Evolutionary conservation across 331 rosid genomes (phyloP), one percentile per base, ranked within the genome.

Genomic region (Malus hybrid): DNA sequence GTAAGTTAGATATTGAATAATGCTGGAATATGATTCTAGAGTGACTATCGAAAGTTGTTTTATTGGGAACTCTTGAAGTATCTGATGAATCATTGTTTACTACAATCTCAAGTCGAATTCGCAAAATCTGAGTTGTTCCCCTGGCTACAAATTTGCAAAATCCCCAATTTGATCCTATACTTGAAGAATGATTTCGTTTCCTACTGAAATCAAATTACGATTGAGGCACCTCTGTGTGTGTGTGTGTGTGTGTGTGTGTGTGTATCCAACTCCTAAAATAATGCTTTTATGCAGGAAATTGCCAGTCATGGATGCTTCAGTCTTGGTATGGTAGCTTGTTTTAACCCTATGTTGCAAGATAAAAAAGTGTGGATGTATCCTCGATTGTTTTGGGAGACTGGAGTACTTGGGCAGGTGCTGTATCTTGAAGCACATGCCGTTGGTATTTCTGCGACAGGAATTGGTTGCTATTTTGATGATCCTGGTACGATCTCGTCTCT

Each of bases 361-460:
- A 90, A 87, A 74, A 79, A 83, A 9, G 78, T 71, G 15, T 89
- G 88, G 90, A 91, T 94, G 96, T 94, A 94, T 87, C 96, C 97
- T 79, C 92, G 95, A 34, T 83, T 94, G 71, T 94, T 94, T 85
- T 94, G 99, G 99, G 99, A 94, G 86, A 94, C 96, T 63, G 99
- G 98, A 68, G 96, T 92, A 78, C 91, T 94, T 33, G 97, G 99
- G 78, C 97, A 94, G 84, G 96, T 94, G 78, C 66, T 94, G 87
- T 94, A 94, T 81, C 92, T 94, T 39, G 99, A 94, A 83, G 88
- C 99, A 14, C 96, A 91, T 81, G 97, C 97, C 32, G 42, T 88
- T 72, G 96, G 93, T 70, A 80, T 94, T 83, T 91, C 99, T 55
- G 99, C 99, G 57, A 94, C 99, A 22, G 99, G 99, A 85, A 94